phyloP scores from a whole-genome alignment of 345 rosid genomes.

The Raphanus raphanistrum region DNA sequence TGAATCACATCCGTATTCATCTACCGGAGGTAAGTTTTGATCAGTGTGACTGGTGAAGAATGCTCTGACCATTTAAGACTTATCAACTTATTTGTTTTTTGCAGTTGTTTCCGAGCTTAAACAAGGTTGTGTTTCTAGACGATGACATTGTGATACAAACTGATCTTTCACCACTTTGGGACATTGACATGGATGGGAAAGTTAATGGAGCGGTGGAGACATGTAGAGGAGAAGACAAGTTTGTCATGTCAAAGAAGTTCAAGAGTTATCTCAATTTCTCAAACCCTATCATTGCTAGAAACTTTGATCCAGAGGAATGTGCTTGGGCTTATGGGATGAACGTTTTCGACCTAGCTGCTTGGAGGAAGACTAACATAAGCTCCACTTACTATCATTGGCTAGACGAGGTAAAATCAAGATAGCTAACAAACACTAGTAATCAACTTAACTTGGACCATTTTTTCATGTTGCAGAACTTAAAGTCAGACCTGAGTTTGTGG shows the following conservation, averaged over 20 bases:
- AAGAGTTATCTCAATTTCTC: conserved; percentile 94
- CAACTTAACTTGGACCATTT: not conserved
- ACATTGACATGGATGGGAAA: conserved; percentile 84
- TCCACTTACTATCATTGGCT: conserved; percentile 86
- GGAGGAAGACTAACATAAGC: conserved; percentile 94
- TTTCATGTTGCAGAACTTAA: conserved; percentile 68
- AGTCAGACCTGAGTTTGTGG: conserved; percentile 95
- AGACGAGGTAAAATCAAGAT: conserved; percentile 58
- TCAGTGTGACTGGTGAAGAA: not conserved
- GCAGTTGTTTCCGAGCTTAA: conserved; percentile 92
- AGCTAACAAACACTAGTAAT: not conserved
- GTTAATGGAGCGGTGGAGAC: conserved; percentile 93
- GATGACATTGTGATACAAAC: conserved; percentile 92
- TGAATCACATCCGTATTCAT: conserved; percentile 92
- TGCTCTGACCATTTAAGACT: not conserved
- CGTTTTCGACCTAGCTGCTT: conserved; percentile 77
- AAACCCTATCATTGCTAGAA: conserved; percentile 60
- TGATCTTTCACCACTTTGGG: conserved; percentile 92
- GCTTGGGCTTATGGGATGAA: conserved; percentile 99
- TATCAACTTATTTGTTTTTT: not conserved
- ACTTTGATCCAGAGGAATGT: conserved; percentile 75
- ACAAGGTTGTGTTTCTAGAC: conserved; percentile 89
- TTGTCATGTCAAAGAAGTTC: conserved; percentile 81
- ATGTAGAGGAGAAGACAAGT: conserved; percentile 75
- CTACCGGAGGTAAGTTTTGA: conserved; percentile 71